Percentiles rank a stretch among this genome's conserved stretches.
Evolutionary conservation across 306 rosid species (phyloP).

Genomic region (Glycine latifolia): DNA sequence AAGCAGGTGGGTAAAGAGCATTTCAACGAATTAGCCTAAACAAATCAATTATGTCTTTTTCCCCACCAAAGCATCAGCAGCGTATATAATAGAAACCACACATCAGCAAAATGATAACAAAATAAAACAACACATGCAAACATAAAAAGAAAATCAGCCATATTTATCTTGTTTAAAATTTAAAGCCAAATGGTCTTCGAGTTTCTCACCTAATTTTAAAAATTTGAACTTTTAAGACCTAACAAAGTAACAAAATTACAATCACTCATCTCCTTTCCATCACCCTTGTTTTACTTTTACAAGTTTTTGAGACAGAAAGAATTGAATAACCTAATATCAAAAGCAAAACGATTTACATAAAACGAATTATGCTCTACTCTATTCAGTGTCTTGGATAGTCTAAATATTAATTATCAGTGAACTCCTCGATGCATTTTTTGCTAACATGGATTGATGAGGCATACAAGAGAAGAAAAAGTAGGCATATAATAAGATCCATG

Average conservation of each 20-base stretch:
- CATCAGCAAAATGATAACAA: not conserved
- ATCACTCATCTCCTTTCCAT: too few relatives aligned
- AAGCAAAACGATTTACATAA: too few relatives aligned
- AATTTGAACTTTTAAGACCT: not conserved
- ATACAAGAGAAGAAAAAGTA: not conserved
- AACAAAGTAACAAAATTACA: too few relatives aligned
- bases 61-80: not conserved
- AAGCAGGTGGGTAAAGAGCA: not conserved
- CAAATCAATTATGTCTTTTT: not conserved
- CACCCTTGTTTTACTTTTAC: too few relatives aligned
- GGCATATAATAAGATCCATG: too few relatives aligned
- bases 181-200: not conserved
- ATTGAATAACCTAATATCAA: too few relatives aligned
- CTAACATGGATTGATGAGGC: not conserved
- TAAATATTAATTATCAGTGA: not conserved
- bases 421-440: not conserved
- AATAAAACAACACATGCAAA: not conserved
- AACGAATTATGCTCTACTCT: not conserved
- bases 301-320: too few relatives aligned
- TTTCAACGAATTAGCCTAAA: not conserved
- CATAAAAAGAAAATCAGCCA: not conserved
- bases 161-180: constrained; percentile 7
- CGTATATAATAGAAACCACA: not conserved
- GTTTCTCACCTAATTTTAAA: constrained; percentile 5
- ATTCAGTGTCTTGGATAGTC: not conserved